Evolutionary conservation across 495 filamentous ascomycete genomes (phyloP), one percentile per base, ranked within the genome.

Genomic region (Aspergillus steynii): DNA sequence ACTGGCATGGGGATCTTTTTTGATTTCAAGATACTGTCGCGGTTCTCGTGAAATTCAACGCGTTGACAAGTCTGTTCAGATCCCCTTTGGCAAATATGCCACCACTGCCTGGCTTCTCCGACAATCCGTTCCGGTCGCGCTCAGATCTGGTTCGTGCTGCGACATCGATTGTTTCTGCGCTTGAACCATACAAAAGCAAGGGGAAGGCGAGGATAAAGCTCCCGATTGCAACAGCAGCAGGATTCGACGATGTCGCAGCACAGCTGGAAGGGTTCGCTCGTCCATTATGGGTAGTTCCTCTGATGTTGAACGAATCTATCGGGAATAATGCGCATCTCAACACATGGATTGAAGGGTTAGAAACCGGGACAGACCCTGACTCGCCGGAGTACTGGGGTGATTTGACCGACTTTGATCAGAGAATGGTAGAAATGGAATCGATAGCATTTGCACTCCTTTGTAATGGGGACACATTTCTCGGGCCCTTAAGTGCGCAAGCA

Each of bases 361-460:
- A 6, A 5, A 50, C 55, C 8, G 66, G 64, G 5, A 62, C 61
- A 8, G 62, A 71, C 31, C 66, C 66, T 2, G 50, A 63, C 8
- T 58, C 61, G 34, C 29, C 52, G 9, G 66, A 71, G 25, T 71
- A 71, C 32, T 71, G 69, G 69, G 69, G 66, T 8, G 49, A 57
- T 9, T 59, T 71, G 2, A 47, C 29, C 1, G 64, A 69, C 12
- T 47, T 34, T 10, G 66, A 67, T 49, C 68, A 71, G 47, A 57
- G 68, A 5, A 71, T 71, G 69, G 67, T 71, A 2, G 69, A 71
- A 46, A 65, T 65, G 2, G 69, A 69, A 26, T 59, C 68, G 1
- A 58, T 69, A 6, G 60, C 61, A n/a, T 66, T 58, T 51, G 66
- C 68, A 7, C 53, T 71, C 0, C 26, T 71, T 7, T 45, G 52